Evolutionary conservation across 352 stramenopile species (phyloP).

Genomic region (Achlya hypogyna): DNA sequence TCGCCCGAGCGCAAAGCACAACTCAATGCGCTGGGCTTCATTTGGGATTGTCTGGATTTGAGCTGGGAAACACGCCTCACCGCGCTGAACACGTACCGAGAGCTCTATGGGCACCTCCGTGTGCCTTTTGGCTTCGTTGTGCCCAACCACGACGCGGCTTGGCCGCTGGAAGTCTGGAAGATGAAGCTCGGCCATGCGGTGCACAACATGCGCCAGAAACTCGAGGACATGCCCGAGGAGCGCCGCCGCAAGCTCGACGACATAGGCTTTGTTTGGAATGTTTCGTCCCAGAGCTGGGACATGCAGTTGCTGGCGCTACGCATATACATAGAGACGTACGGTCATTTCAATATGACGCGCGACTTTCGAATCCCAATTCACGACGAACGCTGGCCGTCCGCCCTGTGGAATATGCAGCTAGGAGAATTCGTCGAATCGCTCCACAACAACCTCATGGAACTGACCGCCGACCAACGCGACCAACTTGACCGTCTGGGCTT

Average conservation of each 20-base stretch:
- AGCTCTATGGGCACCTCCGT: not conserved
- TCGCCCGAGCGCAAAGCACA: not conserved
- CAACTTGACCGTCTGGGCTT: constrained; percentile 9
- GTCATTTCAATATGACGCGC: not conserved
- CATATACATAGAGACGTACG: not conserved
- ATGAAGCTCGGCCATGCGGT: constrained; percentile 18
- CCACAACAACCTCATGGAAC: not conserved
- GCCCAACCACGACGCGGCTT: constrained; percentile 22
- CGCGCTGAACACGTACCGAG: not conserved
- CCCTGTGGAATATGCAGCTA: constrained; percentile 26
- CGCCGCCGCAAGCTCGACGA: not conserved
- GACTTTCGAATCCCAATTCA: constrained; percentile 3
- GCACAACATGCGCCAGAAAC: constrained; percentile 19
- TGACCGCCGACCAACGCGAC: not conserved
- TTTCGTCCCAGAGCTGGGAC: not conserved
- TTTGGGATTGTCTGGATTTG: not conserved
- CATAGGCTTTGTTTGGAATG: constrained; percentile 14
- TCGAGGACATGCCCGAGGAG: constrained; percentile 17
- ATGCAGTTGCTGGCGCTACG: not conserved
- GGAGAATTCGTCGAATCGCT: constrained; percentile 24
- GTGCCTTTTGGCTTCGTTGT: constrained; percentile 11
- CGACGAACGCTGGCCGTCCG: constrained; percentile 19
- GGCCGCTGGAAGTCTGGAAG: constrained; percentile 22
- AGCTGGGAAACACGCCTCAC: not conserved
- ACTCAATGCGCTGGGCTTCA: constrained; percentile 4